Evolutionary conservation across 2,329 filamentous ascomycete species (phyloP).

Genomic region (Botrytis cinerea): DNA sequence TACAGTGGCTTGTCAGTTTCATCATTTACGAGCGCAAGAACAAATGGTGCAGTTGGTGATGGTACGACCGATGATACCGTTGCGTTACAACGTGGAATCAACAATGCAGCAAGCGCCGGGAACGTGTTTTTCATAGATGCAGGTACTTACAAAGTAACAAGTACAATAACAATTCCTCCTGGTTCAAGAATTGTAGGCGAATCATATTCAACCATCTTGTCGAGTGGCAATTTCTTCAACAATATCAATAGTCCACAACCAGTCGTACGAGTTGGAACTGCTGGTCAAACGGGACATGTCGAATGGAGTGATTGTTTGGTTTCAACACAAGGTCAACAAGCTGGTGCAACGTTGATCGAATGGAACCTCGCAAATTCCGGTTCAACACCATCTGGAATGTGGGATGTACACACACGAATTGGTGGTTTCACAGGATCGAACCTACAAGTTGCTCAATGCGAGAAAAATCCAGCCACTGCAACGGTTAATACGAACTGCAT

Average conservation of each 20-base stretch:
- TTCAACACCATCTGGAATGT: conserved; percentile 55
- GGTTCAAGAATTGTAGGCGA: conserved; percentile 47
- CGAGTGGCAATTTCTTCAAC: conserved; percentile 48
- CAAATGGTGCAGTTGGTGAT: conserved; percentile 50
- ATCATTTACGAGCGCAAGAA: conserved; percentile 49
- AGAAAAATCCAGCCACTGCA: conserved; percentile 55
- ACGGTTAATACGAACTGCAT: conserved; percentile 41
- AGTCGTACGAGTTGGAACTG: conserved; percentile 56
- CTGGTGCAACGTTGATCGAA: conserved; percentile 63
- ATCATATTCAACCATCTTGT: conserved; percentile 46
- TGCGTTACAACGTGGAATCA: conserved; percentile 58
- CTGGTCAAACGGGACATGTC: conserved; percentile 58
- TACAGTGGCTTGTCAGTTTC: conserved; percentile 47
- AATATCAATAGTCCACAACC: conserved; percentile 48
- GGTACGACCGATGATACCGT: conserved; percentile 60
- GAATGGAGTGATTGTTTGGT: conserved; percentile 67
- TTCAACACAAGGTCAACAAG: conserved; percentile 57
- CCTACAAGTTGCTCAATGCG: conserved; percentile 35
- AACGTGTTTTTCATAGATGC: conserved; percentile 59
- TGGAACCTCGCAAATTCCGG: conserved; percentile 59
- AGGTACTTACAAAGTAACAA: conserved; percentile 55
- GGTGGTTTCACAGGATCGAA: conserved; percentile 47
- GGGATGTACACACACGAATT: conserved; percentile 46
- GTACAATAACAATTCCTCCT: conserved; percentile 50
- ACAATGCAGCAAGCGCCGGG: conserved; percentile 49